These are phyloP conservation scores for Cercospora beticola DNA, from an alignment of 2,329 filamentous ascomycete species.

Conservation along the genomic window DNA sequence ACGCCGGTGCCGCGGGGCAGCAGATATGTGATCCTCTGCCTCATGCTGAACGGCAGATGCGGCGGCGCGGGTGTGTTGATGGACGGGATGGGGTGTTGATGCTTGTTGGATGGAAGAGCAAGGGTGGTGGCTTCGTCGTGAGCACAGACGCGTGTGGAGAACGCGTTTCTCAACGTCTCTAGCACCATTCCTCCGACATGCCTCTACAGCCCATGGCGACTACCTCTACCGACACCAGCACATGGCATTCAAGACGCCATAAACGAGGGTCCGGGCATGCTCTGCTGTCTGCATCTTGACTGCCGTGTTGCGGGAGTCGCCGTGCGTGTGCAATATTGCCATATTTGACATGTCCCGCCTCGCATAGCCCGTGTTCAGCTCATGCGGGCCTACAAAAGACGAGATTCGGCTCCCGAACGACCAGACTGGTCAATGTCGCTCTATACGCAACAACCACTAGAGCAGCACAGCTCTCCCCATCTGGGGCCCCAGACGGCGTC, in stretches of 20 bases:
- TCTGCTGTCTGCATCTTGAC: background rate
- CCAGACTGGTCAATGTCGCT: background rate
- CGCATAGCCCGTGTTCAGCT: background rate
- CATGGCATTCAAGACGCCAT: background rate
- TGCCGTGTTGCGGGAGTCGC: background rate
- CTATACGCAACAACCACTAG: background rate
- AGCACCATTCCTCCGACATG: background rate
- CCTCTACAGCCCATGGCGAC: background rate
- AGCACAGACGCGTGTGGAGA: conserved; percentile 1
- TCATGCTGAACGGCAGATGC: conserved; percentile 52
- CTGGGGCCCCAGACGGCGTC: background rate
- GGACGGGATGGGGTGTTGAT: background rate
- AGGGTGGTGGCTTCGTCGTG: background rate
- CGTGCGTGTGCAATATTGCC: background rate
- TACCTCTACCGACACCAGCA: background rate
- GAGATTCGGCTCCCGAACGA: background rate
- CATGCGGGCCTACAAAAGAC: background rate
- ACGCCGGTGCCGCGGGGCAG: conserved; percentile 64
- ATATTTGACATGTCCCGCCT: background rate
- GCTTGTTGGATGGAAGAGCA: background rate
- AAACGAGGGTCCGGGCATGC: background rate
- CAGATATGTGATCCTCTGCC: conserved; percentile 73
- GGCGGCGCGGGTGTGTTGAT: background rate
- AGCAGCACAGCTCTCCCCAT: background rate
- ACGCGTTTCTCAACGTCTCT: background rate